Conservation (phyloP, 257 asterid species). For the Solanum appendiculatum region DNA sequence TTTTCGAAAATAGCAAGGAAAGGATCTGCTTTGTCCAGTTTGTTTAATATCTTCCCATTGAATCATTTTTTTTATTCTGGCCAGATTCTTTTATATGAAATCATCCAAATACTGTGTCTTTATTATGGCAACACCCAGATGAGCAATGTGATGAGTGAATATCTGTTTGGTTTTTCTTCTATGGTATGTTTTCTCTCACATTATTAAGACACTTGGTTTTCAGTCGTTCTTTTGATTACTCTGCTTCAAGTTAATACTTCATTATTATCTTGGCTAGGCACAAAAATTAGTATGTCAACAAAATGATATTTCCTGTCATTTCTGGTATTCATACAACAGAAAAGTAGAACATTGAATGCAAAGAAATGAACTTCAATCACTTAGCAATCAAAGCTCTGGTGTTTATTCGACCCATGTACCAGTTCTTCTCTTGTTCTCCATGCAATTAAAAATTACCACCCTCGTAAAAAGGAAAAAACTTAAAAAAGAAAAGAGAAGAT, state of each 20-base stretch:
- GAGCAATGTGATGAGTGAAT: constrained; percentile 15
- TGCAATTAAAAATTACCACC: background rate
- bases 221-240: background rate
- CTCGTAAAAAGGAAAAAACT: background rate
- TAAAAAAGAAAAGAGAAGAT: background rate
- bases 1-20: background rate
- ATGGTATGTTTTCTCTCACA: constrained; percentile 24
- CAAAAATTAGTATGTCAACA: background rate
- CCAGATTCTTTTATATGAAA: constrained; percentile 56
- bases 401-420: background rate
- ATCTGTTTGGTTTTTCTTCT: constrained; percentile 32
- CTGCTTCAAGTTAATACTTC: background rate
- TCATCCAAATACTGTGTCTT: constrained; percentile 26
- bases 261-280: background rate
- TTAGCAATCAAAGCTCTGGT: background rate
- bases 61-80: background rate
- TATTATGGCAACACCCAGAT: constrained; percentile 22
- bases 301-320: background rate
- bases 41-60: background rate
- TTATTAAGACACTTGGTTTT: background rate
- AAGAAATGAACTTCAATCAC: background rate
- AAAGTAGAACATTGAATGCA: background rate
- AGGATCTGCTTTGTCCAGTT: background rate
- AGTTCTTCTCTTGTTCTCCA: background rate
- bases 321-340: background rate